Evolutionary conservation across 352 stramenopile species (phyloP), one percentile per base, ranked within the genome.

Genomic region (Globisporangium barbulae): DNA sequence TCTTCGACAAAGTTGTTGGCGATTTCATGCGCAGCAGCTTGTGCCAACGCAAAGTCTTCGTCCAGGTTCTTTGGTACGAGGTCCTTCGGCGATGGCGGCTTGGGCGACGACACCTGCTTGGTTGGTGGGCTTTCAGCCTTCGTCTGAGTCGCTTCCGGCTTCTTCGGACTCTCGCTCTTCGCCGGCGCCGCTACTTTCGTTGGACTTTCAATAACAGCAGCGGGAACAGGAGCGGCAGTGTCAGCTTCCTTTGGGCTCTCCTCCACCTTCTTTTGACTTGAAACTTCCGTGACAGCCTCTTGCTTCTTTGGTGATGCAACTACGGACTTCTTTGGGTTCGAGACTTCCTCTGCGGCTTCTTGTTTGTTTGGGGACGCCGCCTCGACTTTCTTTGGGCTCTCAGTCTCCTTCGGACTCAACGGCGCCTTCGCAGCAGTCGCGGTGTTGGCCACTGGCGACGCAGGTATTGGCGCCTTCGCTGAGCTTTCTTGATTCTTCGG

Each of bases 1-100:
- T 83, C 69, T 12, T 75, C 70, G 2, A 85, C 65, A 61, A 89
- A 82, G 21, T 53, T 67, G 56, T 50, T 70, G 17, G 72, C 78
- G 52, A 73, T 71, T 55, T 87, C 78, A 19, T 67, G 56, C 7
- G 70, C 58, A 12, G 68, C 49, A 5, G 68, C 71, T 56, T 83
- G 62, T 5, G 66, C 33, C 19, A 72, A 47, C 9, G 72, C 53
- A 37, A 75, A 68, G 28, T 83, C 69, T 25, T 81, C 68, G 22
- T 68, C 65, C 44, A 73, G 35, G 39, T 63, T 75, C 44, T 41
- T 75, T 19, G 50, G 41, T 10, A 66, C 54, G 33, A 63, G 42
- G 22, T 61, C 68, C 41, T 67, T 55, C 55, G 73, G 57, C 6
- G 64, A 70, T 5, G 37, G n/a, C 13, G 13, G 13, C 31, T 42